A percentile compares a stretch with the other conserved stretches of the same genome.
phyloP scores from a whole-genome alignment of 1,284 basidiomycete species.

The Cutaneotrichosporon sp. region DNA sequence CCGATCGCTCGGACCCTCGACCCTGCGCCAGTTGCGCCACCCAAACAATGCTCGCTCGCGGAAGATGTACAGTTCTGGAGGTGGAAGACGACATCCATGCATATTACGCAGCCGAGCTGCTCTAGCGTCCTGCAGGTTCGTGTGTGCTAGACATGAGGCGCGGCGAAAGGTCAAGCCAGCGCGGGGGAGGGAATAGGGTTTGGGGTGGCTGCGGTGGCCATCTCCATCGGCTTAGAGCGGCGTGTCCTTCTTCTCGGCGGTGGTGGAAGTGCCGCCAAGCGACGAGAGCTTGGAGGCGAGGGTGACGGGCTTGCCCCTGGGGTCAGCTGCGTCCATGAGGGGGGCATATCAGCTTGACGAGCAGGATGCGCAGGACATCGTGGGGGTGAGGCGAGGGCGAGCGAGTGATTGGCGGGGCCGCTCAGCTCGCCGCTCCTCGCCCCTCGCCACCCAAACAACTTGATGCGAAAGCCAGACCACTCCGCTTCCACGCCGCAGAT shows the following conservation, averaged over 20 bases:
- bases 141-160: neutral
- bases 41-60: too few relatives aligned
- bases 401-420: too few relatives aligned
- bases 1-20: neutral
- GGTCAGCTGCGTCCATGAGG: too few relatives aligned
- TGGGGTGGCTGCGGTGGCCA: neutral
- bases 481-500: too few relatives aligned
- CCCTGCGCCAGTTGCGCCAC: too few relatives aligned
- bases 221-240: constrained; percentile 3
- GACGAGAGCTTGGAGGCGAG: constrained; percentile 45
- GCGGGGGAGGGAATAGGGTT: neutral
- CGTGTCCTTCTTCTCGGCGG: constrained; percentile 14
- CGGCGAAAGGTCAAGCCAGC: neutral
- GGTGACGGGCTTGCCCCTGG: constrained; percentile 39
- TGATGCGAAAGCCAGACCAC: too few relatives aligned
- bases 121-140: neutral
- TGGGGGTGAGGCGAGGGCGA: neutral
- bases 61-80: too few relatives aligned
- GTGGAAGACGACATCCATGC: constrained; percentile 2
- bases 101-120: neutral
- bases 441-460: too few relatives aligned
- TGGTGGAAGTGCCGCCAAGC: constrained; percentile 30
- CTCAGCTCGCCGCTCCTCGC: too few relatives aligned
- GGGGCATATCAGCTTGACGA: too few relatives aligned
- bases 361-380: too few relatives aligned